Evolutionary conservation across 2,329 filamentous ascomycete species (phyloP), one percentile per base, ranked within the genome.

Genomic region (Penicillium sp.): DNA sequence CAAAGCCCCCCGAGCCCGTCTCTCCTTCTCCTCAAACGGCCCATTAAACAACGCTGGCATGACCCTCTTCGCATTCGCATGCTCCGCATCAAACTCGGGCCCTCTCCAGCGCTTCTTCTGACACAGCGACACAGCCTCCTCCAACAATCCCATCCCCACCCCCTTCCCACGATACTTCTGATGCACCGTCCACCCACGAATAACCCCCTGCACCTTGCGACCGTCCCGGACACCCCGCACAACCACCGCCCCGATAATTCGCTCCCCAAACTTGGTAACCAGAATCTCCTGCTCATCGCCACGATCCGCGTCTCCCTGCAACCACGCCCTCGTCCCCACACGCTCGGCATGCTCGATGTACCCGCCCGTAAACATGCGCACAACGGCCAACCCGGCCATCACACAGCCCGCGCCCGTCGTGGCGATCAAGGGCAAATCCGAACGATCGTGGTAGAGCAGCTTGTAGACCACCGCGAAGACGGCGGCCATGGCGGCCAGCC

Each of bases 211-310:
- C 14, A 54, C 38, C 25, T 54, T 52, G 49, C 49, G 49, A n/a
- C 37, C 49, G 17, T 52, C 49, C 15, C 12, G 49, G 6, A 52
- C 35, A 11, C 35, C 35, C 49, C 15, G 39, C 11, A 52, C 20
- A 5, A 52, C 22, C 35, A 52, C 14, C 20, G 49, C 22, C 14
- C 49, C 49, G 12, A 52, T 52, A 14, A 52, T 31, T 2, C 20
- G n/a, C 6, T 52, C 49, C 4, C 49, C 49, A 41, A 52, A 52
- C 20, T 52, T 52, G 49, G 49, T 52, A 12, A 52, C 49, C 15
- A 52, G 5, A 25, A 52, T 52, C 35, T 41, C 37, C 20, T 52
- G 49, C 22, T 41, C 37, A 5, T 38, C 14, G 5, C 5, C 14
- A 5, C 17, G 11, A 2, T 20, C 22, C 28, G 28, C 35, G 7